A percentile compares a stretch with the other conserved stretches of the same genome.
Evolutionary conservation across 192 early-diverging fungal genomes (phyloP).

Genomic region (Coemansia sp.): DNA sequence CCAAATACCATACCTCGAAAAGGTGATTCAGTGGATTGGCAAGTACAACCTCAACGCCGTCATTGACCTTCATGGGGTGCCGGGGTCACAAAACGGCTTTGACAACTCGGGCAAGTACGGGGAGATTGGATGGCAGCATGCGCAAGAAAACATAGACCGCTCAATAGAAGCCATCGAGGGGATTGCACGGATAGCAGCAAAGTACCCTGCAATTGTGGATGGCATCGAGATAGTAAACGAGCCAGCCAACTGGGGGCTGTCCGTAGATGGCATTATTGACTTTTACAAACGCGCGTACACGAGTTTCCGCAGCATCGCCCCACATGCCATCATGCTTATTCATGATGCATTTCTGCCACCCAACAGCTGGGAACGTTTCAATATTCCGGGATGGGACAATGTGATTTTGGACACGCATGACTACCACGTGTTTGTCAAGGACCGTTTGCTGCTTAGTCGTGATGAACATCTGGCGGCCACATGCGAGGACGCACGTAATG

Average conservation of each 20-base stretch:
- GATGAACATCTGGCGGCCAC: conserved; percentile 35
- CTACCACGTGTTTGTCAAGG: conserved; percentile 55
- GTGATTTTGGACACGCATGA: conserved; percentile 54
- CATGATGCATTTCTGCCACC: conserved; percentile 52
- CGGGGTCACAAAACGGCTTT: conserved; percentile 64
- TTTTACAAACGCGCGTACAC: conserved; percentile 47
- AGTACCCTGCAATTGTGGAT: conserved; percentile 41
- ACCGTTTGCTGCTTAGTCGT: conserved; percentile 26
- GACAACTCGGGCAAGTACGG: conserved; percentile 57
- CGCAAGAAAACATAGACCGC: conserved; percentile 54
- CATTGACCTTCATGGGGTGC: conserved; percentile 59
- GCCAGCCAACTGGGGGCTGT: conserved; percentile 51
- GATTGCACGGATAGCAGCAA: conserved; percentile 46
- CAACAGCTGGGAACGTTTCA: conserved; percentile 33
- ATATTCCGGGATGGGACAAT: conserved; percentile 45
- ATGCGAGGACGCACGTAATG: conserved; percentile 32
- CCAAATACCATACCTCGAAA: conserved; percentile 37
- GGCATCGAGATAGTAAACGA: conserved; percentile 52
- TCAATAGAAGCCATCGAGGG: conserved; percentile 55
- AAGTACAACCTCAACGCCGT: conserved; percentile 55
- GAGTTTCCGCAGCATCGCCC: conserved; percentile 38
- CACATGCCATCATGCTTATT: conserved; percentile 31
- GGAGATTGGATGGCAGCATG: conserved; percentile 46
- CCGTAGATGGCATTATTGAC: conserved; percentile 29
- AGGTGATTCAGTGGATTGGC: conserved; percentile 44